Base-by-base conservation (phyloP, 2,329 filamentous ascomycete species). In the Pyrenophora teres region DNA sequence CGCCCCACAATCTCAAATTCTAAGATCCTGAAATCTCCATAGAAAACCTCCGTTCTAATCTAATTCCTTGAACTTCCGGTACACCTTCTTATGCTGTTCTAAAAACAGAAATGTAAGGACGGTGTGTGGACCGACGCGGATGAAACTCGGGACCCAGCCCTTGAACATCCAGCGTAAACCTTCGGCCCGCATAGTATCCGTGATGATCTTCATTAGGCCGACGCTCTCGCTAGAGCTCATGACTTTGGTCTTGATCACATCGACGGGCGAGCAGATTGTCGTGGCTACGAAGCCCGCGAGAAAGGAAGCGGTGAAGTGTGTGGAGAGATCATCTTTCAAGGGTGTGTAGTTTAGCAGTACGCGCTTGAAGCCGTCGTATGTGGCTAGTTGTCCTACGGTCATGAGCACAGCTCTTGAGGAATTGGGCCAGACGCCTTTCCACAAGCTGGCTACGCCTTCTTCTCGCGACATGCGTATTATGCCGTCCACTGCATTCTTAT, bases 211-310 rank as follows among this genome's bases (percentile, higher is more conserved):
- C 3, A 83, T 58, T 25, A 94, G 74, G 21, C 82, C 78, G 58
- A 82, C 74, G 31, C 74, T 75, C 57, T 83, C 68, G 10, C 78
- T 76, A 1, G 86, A 83, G 56, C 86, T 88, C 91, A 96, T 96
- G 65, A 95, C 84, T 19, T 89, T 81, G 8, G 91, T 96, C 80
- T 95, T 95, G 76, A 96, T 87, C 25, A 96, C 91, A 73, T 95
- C 91, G 43, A 95, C 87, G 0, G 91, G 91, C 50, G 86, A 91
- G 60, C 89, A 94, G 10, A 93, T 83, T 0, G 90, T 94, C 1
- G 91, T 93, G 4, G 91, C 91, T 6, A 92, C 87, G 54, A 95
- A 86, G 8, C 90, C 90, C 1, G 90, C 90, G 53, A 92, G 75
- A 64, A 94, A 86, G 0, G 85, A 89, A 2, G 90, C 87, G 0